Percentiles rank a stretch among this genome's conserved stretches.
phyloP scores from a whole-genome alignment of 1,284 basidiomycete genomes.

The Fomitopsis pinicola region DNA sequence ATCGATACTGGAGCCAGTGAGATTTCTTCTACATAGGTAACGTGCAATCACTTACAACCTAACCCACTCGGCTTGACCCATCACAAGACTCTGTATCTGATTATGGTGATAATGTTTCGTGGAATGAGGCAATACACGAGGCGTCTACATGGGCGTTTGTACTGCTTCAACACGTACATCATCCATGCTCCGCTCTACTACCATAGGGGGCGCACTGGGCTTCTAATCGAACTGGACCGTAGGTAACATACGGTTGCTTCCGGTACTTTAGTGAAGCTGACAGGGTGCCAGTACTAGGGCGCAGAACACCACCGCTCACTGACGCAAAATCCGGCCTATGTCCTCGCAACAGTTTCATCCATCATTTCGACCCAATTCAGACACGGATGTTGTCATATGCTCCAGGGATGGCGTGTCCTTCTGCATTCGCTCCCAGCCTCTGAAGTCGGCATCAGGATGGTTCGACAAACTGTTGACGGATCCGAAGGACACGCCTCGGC shows the following conservation, averaged over 20 bases:
- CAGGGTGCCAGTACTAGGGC: too few relatives aligned
- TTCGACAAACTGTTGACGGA: constrained; percentile 45
- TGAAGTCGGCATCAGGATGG: constrained; percentile 55
- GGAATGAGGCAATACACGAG: not conserved
- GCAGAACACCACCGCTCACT: not conserved
- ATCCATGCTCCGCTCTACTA: not conserved
- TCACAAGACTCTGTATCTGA: too few relatives aligned
- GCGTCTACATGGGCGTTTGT: not conserved
- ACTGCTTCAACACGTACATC: not conserved
- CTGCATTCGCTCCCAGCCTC: constrained; percentile 47
- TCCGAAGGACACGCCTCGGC: constrained; percentile 33
- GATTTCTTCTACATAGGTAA: too few relatives aligned
- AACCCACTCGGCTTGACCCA: too few relatives aligned
- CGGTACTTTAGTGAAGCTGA: too few relatives aligned
- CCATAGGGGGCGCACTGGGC: not conserved
- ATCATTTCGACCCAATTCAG: constrained; percentile 33
- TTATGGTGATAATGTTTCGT: not conserved
- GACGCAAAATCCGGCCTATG: not conserved
- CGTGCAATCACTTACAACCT: too few relatives aligned
- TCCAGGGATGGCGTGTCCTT: constrained; percentile 42
- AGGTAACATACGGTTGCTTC: not conserved
- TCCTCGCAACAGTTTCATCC: constrained; percentile 27
- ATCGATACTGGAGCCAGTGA: too few relatives aligned
- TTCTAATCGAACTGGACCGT: not conserved
- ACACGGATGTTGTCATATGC: constrained; percentile 45